Base-by-base conservation (phyloP, 352 stramenopile genomes). In the Phytophthora pseudosyringae region DNA sequence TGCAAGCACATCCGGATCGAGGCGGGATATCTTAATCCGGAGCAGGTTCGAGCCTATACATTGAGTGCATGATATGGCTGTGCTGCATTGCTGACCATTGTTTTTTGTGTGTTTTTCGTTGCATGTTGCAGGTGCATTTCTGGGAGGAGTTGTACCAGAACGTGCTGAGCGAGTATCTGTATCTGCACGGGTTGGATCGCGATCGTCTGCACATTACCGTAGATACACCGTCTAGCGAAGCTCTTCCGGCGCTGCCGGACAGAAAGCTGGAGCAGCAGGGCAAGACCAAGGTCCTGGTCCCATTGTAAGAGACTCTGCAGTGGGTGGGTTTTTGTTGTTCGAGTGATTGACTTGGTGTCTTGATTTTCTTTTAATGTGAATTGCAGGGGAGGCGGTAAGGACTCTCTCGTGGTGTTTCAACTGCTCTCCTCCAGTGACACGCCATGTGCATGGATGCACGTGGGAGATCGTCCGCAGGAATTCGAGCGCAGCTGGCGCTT, bases 61-160 rank as follows among this genome's bases (percentile, higher is more conserved):
- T 31, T 21, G 12, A 32, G 13, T 41, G 16, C n/a, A 28, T n/a
- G n/a, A n/a, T 47, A 38, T 13, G n/a, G n/a, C 2, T 41, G 25
- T 48, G 28, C n/a, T 28, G 3, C 5, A 51, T 36, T 38, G 39
- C 45, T 59, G 21, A 53, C 28, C 33, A 35, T 25, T 6, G 5
- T 1, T 28, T 29, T 16, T 45, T 38, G 21, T 31, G 31, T 11
- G 2, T 35, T 35, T 40, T 4, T 40, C 9, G 3, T 40, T 40
- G 8, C 7, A 6, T 26, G 28, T 8, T 59, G 32, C 40, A 76
- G 69, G 64, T 74, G 38, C 45, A 61, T 12, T 77, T 80, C 40
- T 80, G 68, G 71, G 68, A 75, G 16, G 65, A 77, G 55, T 75
- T 77, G 48, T 80, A 80, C 46, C 71, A 80, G 50, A 65, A 77